Conservation (phyloP, 371 early-diverging fungal species). For the Actinomortierella ambigua region DNA sequence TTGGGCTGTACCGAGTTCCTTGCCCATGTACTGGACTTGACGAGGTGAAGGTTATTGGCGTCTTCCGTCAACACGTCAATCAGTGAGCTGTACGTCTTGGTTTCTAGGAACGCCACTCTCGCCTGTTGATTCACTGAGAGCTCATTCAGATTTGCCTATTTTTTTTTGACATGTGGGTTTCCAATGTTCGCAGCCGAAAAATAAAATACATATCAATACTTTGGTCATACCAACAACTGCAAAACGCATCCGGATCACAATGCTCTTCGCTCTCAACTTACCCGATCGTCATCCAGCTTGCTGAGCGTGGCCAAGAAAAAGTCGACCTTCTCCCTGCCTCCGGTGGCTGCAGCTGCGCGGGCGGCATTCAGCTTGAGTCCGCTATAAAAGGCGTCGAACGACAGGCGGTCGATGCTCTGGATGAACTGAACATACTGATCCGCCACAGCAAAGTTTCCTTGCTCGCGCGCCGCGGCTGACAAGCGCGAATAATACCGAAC, state of each 20-base stretch:
- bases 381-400: constrained; percentile 19
- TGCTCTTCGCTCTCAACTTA: constrained; percentile 12
- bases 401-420: constrained; percentile 14
- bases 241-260: too few species aligned
- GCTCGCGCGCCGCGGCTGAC: constrained; percentile 60
- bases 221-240: too few species aligned
- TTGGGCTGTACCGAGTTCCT: not conserved
- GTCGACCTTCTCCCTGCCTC: constrained; percentile 12
- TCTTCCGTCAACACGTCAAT: constrained; percentile 26
- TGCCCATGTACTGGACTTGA: constrained; percentile 19
- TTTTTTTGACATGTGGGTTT: too few species aligned
- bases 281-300: constrained; percentile 18
- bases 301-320: constrained; percentile 12
- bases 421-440: constrained; percentile 42
- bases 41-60: not conserved
- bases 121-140: too few species aligned
- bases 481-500: constrained; percentile 25
- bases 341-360: constrained; percentile 10
- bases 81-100: constrained; percentile 21
- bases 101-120: constrained; percentile 12
- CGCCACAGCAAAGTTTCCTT: constrained; percentile 59
- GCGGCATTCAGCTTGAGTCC: constrained; percentile 23
- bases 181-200: too few species aligned
- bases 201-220: too few species aligned
- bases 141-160: too few species aligned